Percentiles rank a stretch among this genome's conserved stretches.
phyloP scores from a whole-genome alignment of 2,329 filamentous ascomycete species.

The Talaromyces sp. region DNA sequence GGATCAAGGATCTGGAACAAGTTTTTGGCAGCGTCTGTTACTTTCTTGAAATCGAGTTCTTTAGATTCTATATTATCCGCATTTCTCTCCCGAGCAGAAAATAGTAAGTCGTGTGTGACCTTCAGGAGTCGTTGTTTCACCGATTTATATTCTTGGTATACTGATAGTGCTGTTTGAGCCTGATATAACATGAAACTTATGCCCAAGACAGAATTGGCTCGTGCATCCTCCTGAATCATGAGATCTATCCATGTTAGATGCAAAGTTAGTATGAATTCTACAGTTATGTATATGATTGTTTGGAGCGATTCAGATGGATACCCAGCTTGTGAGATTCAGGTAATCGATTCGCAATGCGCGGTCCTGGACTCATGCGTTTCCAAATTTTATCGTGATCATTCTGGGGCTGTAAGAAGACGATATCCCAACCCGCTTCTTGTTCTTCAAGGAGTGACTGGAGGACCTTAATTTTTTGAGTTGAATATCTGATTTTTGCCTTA shows the following conservation, averaged over 20 bases:
- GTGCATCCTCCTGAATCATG: background rate
- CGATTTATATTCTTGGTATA: background rate
- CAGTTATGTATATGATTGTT: background rate
- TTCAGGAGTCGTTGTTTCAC: background rate
- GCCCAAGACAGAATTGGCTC: background rate
- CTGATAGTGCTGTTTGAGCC: background rate
- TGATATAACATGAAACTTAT: slow-evolving; percentile 9
- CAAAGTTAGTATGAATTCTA: background rate
- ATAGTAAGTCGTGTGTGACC: background rate
- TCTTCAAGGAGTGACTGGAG: slow-evolving; percentile 9
- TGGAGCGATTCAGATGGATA: background rate
- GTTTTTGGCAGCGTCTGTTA: background rate
- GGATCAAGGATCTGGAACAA: background rate
- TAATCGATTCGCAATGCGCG: background rate
- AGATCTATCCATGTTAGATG: background rate
- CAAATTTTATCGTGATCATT: slow-evolving; percentile 11
- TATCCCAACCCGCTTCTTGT: slow-evolving; percentile 9
- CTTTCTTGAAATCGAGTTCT: background rate
- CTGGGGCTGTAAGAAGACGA: slow-evolving; percentile 4
- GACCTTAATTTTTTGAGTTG: background rate
- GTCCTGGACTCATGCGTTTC: background rate
- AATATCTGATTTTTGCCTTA: background rate
- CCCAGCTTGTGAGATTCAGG: slow-evolving; percentile 10
- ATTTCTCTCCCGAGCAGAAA: background rate
- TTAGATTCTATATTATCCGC: background rate